A percentile compares a stretch with the other conserved stretches of the same genome.
Conservation (phyloP, 169 alveolate species). For the Cryptosporidium bovis region DNA sequence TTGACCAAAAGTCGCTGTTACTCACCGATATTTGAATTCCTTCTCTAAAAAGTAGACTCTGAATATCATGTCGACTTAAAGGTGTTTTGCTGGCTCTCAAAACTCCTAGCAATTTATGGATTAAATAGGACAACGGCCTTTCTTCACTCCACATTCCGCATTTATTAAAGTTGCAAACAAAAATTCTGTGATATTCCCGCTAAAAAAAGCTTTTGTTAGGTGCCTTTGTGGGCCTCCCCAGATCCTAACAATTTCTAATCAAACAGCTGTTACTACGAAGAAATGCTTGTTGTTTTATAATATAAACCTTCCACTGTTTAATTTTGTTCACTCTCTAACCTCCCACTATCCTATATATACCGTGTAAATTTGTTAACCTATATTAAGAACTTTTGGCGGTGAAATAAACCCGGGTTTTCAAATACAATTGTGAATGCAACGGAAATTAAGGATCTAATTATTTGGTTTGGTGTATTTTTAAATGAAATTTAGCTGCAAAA, state of each 20-base stretch:
- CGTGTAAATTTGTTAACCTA: too few species aligned
- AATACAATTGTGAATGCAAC: too few species aligned
- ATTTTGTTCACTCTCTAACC: too few species aligned
- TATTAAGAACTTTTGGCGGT: too few species aligned
- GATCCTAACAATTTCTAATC: background rate
- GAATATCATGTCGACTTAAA: constrained; percentile 18
- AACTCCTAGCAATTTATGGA: constrained; percentile 46
- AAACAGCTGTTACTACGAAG: too few species aligned
- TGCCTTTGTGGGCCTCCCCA: background rate
- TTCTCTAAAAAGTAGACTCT: constrained; percentile 9
- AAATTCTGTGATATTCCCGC: background rate
- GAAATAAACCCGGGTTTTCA: too few species aligned
- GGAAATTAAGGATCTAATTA: too few species aligned
- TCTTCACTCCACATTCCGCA: constrained; percentile 44
- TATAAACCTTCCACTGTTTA: too few species aligned
- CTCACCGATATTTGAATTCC: constrained; percentile 42
- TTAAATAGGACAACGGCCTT: constrained; percentile 57
- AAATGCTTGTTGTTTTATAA: too few species aligned
- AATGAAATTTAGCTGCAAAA: too few species aligned
- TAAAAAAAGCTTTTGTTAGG: background rate
- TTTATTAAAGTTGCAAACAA: background rate
- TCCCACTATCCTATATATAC: too few species aligned
- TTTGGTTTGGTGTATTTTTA: too few species aligned
- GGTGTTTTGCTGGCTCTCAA: constrained; percentile 19
- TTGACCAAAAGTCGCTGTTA: constrained; percentile 63